A percentile compares a stretch with the other conserved stretches of the same genome.
Conservation (phyloP, 1,284 basidiomycete genomes). For the Gymnopus androsaceus region DNA sequence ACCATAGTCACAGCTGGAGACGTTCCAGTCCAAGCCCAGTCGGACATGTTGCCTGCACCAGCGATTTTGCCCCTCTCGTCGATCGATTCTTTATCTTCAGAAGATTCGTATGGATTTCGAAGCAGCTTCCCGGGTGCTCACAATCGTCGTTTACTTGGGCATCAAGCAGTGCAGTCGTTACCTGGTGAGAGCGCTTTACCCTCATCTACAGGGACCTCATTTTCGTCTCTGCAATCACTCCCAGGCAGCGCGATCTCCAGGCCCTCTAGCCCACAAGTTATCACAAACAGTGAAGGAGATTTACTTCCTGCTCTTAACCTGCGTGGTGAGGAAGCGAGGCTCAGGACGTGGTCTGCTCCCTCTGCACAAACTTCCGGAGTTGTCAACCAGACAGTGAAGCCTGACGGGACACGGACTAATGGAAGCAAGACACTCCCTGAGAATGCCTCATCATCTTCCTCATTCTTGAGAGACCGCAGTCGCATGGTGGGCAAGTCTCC, state of each 20-base stretch:
- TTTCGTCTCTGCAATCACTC: constrained; percentile 11
- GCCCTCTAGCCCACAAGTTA: background rate
- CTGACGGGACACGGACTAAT: background rate
- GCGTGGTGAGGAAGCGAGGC: background rate
- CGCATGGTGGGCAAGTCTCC: constrained; percentile 5
- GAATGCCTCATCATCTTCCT: background rate
- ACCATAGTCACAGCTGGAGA: no score
- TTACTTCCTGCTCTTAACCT: background rate
- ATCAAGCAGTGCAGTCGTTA: background rate
- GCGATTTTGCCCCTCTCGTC: background rate
- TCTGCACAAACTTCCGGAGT: background rate
- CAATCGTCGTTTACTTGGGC: background rate
- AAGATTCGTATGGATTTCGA: constrained; percentile 25
- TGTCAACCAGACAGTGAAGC: background rate
- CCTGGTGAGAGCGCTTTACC: background rate
- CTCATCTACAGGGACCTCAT: constrained; percentile 14
- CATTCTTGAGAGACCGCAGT: background rate
- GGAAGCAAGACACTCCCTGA: background rate
- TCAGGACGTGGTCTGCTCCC: constrained; percentile 12
- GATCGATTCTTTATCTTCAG: constrained; percentile 16
- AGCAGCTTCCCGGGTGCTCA: constrained; percentile 1
- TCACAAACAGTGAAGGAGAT: background rate
- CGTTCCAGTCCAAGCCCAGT: no score
- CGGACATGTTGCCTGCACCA: no score
- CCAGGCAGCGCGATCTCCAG: background rate